phyloP scores from a whole-genome alignment of 306 rosid species.

The Vachellia collinsii region DNA sequence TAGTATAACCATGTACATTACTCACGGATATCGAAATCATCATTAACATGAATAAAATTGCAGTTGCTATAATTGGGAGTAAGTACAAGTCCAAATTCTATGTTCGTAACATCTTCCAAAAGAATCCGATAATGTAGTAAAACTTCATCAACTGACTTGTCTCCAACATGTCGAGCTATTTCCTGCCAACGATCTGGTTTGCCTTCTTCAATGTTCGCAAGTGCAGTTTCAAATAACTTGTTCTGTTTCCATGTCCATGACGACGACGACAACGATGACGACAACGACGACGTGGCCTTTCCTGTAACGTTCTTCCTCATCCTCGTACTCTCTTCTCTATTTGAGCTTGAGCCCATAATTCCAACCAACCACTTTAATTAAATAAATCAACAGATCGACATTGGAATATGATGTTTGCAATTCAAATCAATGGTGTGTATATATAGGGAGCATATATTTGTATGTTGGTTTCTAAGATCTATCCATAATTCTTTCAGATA shows the following conservation, averaged over 20 bases:
- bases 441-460: background rate
- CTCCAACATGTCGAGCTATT: slow-evolving; percentile 48
- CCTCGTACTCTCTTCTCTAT: background rate
- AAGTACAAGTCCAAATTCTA: slow-evolving; percentile 46
- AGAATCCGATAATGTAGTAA: slow-evolving; percentile 49
- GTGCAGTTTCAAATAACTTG: slow-evolving; percentile 57
- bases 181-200: slow-evolving; percentile 56
- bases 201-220: slow-evolving; percentile 51
- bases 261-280: too few relatives aligned
- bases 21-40: background rate
- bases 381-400: background rate
- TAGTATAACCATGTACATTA: too few relatives aligned
- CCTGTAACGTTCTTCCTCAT: background rate
- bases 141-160: slow-evolving; percentile 48
- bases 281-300: background rate
- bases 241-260: slow-evolving; percentile 56
- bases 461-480: background rate
- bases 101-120: slow-evolving; percentile 45
- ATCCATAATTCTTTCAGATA: background rate
- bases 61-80: slow-evolving; percentile 34
- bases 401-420: background rate
- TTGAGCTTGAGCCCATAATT: background rate
- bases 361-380: background rate
- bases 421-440: background rate
- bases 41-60: background rate